These are phyloP conservation scores for Nevesoporus exiguus DNA, from an alignment of 768 basidiomycete species.

Conservation along the genomic window DNA sequence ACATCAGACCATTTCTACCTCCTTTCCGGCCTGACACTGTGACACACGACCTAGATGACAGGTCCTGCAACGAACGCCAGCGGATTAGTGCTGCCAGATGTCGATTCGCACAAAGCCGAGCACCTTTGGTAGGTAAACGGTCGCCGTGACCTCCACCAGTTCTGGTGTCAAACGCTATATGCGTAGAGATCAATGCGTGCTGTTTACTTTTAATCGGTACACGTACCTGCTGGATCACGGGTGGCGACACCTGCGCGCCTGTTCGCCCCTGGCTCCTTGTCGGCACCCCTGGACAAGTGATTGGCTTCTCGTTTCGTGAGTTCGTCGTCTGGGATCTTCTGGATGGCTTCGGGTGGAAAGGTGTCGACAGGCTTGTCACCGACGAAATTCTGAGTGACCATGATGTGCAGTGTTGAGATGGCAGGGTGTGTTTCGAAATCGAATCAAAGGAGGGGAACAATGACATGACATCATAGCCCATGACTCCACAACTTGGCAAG, in stretches of 20 bases:
- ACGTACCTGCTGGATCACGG: conserved; percentile 17
- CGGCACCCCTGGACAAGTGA: conserved; percentile 10
- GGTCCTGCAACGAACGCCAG: background rate
- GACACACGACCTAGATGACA: background rate
- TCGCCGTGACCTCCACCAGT: conserved; percentile 10
- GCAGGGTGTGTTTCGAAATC: background rate
- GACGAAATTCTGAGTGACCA: conserved; percentile 26
- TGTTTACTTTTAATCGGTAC: too few relatives aligned
- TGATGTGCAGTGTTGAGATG: background rate
- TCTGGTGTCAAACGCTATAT: conserved; percentile 17
- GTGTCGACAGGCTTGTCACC: conserved; percentile 26
- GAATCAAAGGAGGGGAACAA: background rate
- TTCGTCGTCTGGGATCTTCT: conserved; percentile 22
- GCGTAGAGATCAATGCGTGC: background rate
- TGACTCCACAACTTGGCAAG: too few relatives aligned
- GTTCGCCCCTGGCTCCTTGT: conserved; percentile 24
- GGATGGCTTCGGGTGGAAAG: conserved; percentile 17
- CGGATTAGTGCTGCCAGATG: background rate
- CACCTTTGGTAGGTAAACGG: conserved; percentile 4
- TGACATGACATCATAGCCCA: conserved; percentile 14
- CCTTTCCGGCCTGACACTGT: background rate
- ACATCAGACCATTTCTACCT: background rate
- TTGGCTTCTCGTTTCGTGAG: conserved; percentile 19
- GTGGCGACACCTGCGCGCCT: conserved; percentile 29
- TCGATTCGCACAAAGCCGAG: background rate